These are phyloP conservation scores for Eucalyptus paniculata DNA, from an alignment of 345 rosid species.

Conservation along the genomic window DNA sequence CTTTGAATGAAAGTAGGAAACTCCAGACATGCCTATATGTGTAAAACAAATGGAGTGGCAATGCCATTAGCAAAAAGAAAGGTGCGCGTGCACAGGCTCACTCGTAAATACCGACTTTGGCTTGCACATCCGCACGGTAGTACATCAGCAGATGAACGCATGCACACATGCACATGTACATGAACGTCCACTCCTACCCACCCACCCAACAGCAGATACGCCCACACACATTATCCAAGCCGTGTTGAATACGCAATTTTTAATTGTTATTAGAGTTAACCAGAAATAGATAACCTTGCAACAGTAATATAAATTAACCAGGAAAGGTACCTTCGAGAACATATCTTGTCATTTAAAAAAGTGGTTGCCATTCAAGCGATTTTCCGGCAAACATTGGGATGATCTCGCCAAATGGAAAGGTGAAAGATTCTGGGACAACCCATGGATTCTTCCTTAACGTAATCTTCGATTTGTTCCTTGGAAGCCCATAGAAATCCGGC, in stretches of 20 bases:
- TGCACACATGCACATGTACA: neutral
- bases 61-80: neutral
- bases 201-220: neutral
- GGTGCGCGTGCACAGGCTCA: neutral
- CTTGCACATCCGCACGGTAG: neutral
- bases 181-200: neutral
- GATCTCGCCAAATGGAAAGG: conserved; percentile 66
- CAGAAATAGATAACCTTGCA: neutral
- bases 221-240: neutral
- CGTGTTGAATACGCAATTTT: neutral
- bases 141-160: neutral
- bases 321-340: neutral
- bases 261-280: neutral
- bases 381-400: conserved; percentile 86
- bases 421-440: conserved; percentile 65
- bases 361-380: conserved; percentile 7
- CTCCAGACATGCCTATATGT: neutral
- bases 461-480: conserved; percentile 68
- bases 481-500: conserved; percentile 90
- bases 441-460: conserved; percentile 49
- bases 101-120: neutral
- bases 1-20: neutral
- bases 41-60: neutral
- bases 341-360: neutral
- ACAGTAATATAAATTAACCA: neutral